Conservation (phyloP, 441 rosid genomes). For the Codiaeum variegatum region DNA sequence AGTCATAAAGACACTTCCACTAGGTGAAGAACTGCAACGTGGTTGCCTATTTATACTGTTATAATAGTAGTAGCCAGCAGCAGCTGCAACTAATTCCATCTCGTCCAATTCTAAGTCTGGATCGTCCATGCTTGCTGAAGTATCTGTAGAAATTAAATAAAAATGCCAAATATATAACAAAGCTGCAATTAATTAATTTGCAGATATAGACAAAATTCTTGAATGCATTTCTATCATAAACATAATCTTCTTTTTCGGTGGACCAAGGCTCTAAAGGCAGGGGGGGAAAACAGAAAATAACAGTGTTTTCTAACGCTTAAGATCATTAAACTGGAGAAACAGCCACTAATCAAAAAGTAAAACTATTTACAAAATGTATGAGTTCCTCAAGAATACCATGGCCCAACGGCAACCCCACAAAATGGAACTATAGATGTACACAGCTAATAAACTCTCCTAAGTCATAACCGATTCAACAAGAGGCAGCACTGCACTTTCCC, state of each 20-base stretch:
- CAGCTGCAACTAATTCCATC: conserved; percentile 82
- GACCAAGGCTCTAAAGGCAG: not conserved
- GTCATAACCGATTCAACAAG: conserved; percentile 25
- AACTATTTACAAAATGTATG: conserved; percentile 31
- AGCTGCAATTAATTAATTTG: conserved; percentile 9
- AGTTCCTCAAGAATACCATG: conserved; percentile 12
- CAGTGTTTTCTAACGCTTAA: conserved; percentile 19
- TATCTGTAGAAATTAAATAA: conserved; percentile 46
- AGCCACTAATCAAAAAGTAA: conserved; percentile 21
- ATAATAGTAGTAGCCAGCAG: conserved; percentile 68
- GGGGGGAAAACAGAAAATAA: conserved; percentile 9
- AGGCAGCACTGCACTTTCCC: conserved; percentile 50
- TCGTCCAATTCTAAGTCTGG: conserved; percentile 65
- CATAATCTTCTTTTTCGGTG: not conserved
- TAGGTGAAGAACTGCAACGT: conserved; percentile 29
- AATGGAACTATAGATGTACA: conserved; percentile 21
- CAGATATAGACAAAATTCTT: conserved; percentile 4
- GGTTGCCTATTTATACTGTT: conserved; percentile 45
- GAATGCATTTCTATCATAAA: conserved; percentile 16
- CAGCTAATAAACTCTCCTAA: conserved; percentile 3
- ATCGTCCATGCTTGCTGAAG: conserved; percentile 43
- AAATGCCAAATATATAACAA: conserved; percentile 30
- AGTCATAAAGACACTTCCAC: conserved; percentile 49
- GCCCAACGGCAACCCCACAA: conserved; percentile 15
- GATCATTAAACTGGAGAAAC: conserved; percentile 21